phyloP scores from a whole-genome alignment of 805 yeast species.

The Pichia deserticola region DNA sequence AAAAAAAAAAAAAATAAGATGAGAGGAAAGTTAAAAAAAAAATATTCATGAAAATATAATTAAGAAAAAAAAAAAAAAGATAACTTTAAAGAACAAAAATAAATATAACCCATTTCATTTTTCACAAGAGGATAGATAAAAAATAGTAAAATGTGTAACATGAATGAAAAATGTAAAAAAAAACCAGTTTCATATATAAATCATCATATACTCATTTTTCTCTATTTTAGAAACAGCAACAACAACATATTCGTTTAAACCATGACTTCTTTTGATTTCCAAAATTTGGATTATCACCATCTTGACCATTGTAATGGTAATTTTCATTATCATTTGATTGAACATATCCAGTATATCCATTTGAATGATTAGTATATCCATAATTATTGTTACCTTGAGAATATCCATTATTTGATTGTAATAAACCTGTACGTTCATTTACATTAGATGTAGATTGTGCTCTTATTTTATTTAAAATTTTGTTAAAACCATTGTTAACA shows the following conservation, averaged over 20 bases:
- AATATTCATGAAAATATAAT: too few species aligned
- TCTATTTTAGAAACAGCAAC: not conserved
- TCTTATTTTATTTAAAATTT: not conserved
- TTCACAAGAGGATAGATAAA: too few species aligned
- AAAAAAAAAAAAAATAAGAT: not conserved
- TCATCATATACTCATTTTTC: too few species aligned
- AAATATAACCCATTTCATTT: too few species aligned
- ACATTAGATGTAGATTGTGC: not conserved
- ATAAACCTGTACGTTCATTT: conserved; percentile 6
- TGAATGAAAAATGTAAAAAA: too few species aligned
- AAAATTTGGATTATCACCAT: not conserved
- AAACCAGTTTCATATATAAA: too few species aligned
- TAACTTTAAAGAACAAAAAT: too few species aligned
- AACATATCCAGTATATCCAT: not conserved
- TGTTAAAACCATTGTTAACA: not conserved
- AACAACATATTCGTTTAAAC: conserved; percentile 5
- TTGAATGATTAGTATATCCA: not conserved
- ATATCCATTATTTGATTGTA: not conserved
- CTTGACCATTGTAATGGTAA: not conserved
- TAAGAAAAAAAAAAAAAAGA: too few species aligned
- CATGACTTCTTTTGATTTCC: not conserved
- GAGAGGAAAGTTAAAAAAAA: not conserved
- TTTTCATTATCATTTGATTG: not conserved
- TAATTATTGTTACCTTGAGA: not conserved
- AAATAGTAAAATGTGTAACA: too few species aligned